A percentile compares a stretch with the other conserved stretches of the same genome.
These are phyloP conservation scores for Thermothielavioides terrestris DNA, from an alignment of 495 filamentous ascomycete genomes.

Conservation along the genomic window DNA sequence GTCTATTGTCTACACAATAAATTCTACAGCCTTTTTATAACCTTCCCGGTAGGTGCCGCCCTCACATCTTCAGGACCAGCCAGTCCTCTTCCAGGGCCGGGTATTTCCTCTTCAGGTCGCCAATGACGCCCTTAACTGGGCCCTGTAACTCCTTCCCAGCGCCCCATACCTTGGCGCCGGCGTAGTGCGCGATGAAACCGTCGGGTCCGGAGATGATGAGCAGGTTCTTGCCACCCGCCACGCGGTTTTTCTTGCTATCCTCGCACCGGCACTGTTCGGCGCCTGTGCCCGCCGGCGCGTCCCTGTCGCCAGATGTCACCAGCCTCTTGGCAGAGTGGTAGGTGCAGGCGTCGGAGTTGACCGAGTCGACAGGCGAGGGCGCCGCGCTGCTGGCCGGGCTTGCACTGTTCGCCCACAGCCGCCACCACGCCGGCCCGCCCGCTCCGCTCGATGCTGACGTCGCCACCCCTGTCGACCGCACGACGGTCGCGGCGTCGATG, in stretches of 20 bases:
- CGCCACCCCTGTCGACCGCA: neutral
- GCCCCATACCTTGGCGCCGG: slow-evolving; percentile 67
- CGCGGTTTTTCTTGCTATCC: neutral
- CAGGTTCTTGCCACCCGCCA: slow-evolving; percentile 41
- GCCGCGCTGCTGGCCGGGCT: neutral
- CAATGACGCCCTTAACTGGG: slow-evolving; percentile 35
- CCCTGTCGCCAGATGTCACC: neutral
- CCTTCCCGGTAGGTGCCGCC: neutral
- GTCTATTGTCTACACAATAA: neutral
- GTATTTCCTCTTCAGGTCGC: slow-evolving; percentile 19
- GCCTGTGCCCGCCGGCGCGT: neutral
- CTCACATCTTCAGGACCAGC: slow-evolving; percentile 46
- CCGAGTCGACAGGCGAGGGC: neutral
- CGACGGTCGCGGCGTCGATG: slow-evolving; percentile 32
- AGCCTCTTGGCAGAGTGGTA: slow-evolving; percentile 4
- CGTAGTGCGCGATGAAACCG: slow-evolving; percentile 73
- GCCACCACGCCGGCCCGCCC: neutral
- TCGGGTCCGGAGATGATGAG: slow-evolving; percentile 81
- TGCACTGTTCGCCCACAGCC: neutral
- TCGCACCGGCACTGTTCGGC: neutral
- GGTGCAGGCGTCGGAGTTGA: neutral
- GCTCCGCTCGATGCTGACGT: neutral
- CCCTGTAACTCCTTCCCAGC: slow-evolving; percentile 67
- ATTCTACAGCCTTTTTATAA: neutral
- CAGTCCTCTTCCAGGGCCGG: slow-evolving; percentile 25